Conservation (phyloP, 1,284 basidiomycete genomes). For the Hemileia vastatrix region DNA sequence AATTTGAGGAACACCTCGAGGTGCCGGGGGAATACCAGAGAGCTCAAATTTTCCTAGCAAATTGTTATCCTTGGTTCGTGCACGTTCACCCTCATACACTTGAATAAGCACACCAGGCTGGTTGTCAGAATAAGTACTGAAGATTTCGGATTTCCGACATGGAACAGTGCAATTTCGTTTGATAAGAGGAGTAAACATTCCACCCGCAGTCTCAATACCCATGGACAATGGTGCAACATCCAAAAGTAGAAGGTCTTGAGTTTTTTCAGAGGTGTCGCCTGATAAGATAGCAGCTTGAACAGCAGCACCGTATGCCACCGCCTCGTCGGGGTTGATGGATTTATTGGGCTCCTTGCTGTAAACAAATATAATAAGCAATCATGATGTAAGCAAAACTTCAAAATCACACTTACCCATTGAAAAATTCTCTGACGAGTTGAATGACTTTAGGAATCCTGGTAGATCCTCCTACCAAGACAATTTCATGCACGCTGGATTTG, state of each 20-base stretch:
- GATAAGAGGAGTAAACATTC: conserved; percentile 96
- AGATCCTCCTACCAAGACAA: conserved; percentile 94
- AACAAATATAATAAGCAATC: background rate
- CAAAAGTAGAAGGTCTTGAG: conserved; percentile 88
- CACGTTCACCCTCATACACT: conserved; percentile 98
- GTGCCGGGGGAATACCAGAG: conserved; percentile 91
- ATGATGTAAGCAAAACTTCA: background rate
- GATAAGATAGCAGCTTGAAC: conserved; percentile 98
- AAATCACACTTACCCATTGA: conserved; percentile 57
- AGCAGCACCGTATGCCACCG: conserved; percentile 97
- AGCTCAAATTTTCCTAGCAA: conserved; percentile 98
- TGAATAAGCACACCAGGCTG: conserved; percentile 98
- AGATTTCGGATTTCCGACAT: conserved; percentile 97
- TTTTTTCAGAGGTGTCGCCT: conserved; percentile 96
- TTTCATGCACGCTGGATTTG: conserved; percentile 88
- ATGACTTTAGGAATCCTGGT: conserved; percentile 98
- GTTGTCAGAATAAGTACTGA: conserved; percentile 99
- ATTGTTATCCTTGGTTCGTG: conserved; percentile 99
- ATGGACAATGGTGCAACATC: conserved; percentile 93
- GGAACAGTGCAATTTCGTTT: conserved; percentile 98
- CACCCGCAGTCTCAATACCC: conserved; percentile 83
- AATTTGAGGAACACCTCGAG: conserved; percentile 93
- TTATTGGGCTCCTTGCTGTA: conserved; percentile 49
- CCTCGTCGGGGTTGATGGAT: conserved; percentile 97
- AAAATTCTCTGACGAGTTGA: conserved; percentile 97